Percentiles rank a stretch among this genome's conserved stretches.
phyloP scores from a whole-genome alignment of 2,329 filamentous ascomycete genomes.

The Polychaeton citri region DNA sequence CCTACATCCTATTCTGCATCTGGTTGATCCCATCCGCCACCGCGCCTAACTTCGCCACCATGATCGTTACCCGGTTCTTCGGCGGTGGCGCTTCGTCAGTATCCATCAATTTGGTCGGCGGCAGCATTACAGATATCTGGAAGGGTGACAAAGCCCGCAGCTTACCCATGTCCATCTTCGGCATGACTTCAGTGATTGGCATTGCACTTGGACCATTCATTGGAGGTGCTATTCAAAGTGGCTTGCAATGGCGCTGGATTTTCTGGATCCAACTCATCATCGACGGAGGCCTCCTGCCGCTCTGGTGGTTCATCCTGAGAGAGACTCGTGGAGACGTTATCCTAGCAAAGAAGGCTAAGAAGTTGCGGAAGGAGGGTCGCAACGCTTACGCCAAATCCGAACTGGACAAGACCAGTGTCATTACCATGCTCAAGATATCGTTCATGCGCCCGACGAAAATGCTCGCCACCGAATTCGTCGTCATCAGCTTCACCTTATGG shows the following conservation, averaged over 20 bases:
- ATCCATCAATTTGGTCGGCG: constrained; percentile 15
- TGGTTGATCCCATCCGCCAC: constrained; percentile 17
- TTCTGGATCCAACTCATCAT: constrained; percentile 23
- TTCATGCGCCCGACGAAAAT: constrained; percentile 16
- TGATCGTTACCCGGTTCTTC: constrained; percentile 16
- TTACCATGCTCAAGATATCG: constrained; percentile 13
- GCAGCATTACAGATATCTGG: constrained; percentile 20
- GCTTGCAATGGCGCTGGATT: constrained; percentile 17
- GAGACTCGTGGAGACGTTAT: constrained; percentile 30
- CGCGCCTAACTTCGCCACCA: constrained; percentile 14
- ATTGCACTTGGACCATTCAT: constrained; percentile 21
- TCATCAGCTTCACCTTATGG: constrained; percentile 24
- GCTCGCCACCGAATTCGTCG: constrained; percentile 13
- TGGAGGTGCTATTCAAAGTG: constrained; percentile 16
- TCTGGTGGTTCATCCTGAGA: constrained; percentile 23
- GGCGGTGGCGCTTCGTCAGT: constrained; percentile 18
- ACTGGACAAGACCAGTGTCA: constrained; percentile 8
- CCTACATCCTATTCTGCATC: constrained; percentile 17
- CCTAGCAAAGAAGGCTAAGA: constrained; percentile 14
- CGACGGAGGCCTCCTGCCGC: constrained; percentile 13
- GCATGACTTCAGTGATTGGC: constrained; percentile 15
- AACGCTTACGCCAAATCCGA: constrained; percentile 13
- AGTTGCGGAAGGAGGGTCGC: constrained; percentile 10
- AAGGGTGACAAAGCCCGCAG: constrained; percentile 15
- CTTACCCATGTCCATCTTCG: constrained; percentile 20